These are phyloP conservation scores for Ganoderma multipileum DNA, from an alignment of 1,284 basidiomycete species.

Conservation along the genomic window DNA sequence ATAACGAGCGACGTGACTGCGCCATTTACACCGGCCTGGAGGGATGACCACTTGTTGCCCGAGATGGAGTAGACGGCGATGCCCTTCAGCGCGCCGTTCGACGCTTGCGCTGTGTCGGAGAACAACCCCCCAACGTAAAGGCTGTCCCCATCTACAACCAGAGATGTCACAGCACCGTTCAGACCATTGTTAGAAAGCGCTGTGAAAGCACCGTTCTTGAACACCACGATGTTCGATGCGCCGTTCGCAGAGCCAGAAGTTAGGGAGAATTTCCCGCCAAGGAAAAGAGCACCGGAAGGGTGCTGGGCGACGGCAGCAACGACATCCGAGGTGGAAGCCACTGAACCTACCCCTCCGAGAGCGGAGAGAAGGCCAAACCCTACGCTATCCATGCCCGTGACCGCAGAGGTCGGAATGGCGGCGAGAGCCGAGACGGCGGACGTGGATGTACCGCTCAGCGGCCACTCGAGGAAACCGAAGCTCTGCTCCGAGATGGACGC, in stretches of 20 bases:
- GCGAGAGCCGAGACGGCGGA: constrained; percentile 59
- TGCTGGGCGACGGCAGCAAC: constrained; percentile 70
- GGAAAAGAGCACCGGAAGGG: constrained; percentile 68
- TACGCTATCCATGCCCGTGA: constrained; percentile 73
- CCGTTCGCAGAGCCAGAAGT: constrained; percentile 61
- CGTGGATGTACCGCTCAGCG: constrained; percentile 50
- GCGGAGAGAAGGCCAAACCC: constrained; percentile 66
- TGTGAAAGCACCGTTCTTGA: constrained; percentile 64
- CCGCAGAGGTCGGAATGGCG: constrained; percentile 70
- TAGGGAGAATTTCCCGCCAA: constrained; percentile 82
- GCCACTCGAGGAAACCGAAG: constrained; percentile 87
- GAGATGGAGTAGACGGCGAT: constrained; percentile 82
- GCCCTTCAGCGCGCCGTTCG: constrained; percentile 63
- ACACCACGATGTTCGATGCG: constrained; percentile 77
- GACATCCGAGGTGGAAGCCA: constrained; percentile 44
- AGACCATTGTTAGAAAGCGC: constrained; percentile 69
- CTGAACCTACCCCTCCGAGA: constrained; percentile 52
- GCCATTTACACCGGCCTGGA: constrained; percentile 84
- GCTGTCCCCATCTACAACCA: constrained; percentile 63
- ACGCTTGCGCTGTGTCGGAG: constrained; percentile 65
- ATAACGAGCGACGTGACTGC: constrained; percentile 68
- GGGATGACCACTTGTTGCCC: constrained; percentile 71
- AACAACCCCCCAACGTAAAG: constrained; percentile 91
- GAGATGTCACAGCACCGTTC: constrained; percentile 77
- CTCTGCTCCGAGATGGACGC: constrained; percentile 46